phyloP scores from a whole-genome alignment of 768 basidiomycete species.

The Termitomyces sp. region DNA sequence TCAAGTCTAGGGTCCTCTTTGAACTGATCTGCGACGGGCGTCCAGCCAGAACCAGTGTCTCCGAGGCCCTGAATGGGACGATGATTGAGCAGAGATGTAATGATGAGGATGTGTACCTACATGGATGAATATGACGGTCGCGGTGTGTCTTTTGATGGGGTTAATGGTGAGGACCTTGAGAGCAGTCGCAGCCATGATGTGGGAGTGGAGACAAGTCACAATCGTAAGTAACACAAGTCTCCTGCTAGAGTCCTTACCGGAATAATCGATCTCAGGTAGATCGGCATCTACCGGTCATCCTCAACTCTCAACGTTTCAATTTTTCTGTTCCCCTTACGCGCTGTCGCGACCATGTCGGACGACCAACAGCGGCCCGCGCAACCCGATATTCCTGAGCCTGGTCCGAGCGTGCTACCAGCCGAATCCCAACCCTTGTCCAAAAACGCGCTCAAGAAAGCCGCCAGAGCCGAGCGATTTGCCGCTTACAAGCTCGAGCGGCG shows the following conservation, averaged over 20 bases:
- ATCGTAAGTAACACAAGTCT: slow-evolving; percentile 23
- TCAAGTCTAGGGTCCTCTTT: slow-evolving; percentile 49
- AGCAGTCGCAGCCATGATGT: slow-evolving; percentile 31
- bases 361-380: slow-evolving; percentile 11
- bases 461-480: slow-evolving; percentile 65
- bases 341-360: slow-evolving; percentile 13
- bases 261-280: slow-evolving; percentile 39
- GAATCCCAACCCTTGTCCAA: slow-evolving; percentile 58
- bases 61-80: slow-evolving; percentile 60
- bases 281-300: slow-evolving; percentile 44
- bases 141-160: slow-evolving; percentile 66
- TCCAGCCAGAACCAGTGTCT: slow-evolving; percentile 74
- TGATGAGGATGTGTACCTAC: slow-evolving; percentile 41
- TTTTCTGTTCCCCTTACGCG: slow-evolving; percentile 1
- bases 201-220: slow-evolving; percentile 19
- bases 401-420: slow-evolving; percentile 8
- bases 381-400: slow-evolving; percentile 8
- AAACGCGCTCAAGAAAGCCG: slow-evolving; percentile 73
- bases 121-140: slow-evolving; percentile 89
- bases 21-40: slow-evolving; percentile 72
- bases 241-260: slow-evolving; percentile 22
- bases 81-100: slow-evolving; percentile 4
- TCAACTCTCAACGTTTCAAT: slow-evolving; percentile 7
- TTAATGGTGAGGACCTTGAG: slow-evolving; percentile 55
- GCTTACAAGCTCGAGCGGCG: slow-evolving; percentile 73